A percentile compares a stretch with the other conserved stretches of the same genome.
phyloP scores from a whole-genome alignment of 768 basidiomycete genomes.

The Mycena galopus region DNA sequence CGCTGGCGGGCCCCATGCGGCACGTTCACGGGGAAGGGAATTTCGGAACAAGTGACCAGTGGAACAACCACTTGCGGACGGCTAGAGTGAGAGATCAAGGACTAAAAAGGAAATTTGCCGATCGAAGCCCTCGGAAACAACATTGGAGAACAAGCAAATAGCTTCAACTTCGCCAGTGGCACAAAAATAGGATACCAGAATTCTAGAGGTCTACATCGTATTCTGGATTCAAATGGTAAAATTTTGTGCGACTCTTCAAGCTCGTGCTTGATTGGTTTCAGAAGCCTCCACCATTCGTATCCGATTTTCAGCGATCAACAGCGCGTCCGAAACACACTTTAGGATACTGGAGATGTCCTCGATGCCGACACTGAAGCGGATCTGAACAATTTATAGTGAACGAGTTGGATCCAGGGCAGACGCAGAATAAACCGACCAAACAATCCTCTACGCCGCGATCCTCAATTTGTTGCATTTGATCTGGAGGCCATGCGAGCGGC shows the following conservation, averaged over 20 bases:
- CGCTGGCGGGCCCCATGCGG: not conserved
- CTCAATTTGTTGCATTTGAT: constrained; percentile 61
- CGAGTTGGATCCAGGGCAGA: not conserved
- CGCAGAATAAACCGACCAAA: constrained; percentile 8
- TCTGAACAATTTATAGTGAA: constrained; percentile 39
- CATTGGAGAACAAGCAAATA: too few species aligned
- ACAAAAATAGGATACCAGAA: too few species aligned
- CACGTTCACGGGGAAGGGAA: not conserved
- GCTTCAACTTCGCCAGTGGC: too few species aligned
- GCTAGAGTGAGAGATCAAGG: too few species aligned
- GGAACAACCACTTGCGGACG: not conserved
- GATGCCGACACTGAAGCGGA: constrained; percentile 63
- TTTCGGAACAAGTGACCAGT: not conserved
- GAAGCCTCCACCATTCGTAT: not conserved
- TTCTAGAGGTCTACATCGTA: too few species aligned
- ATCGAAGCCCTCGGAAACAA: too few species aligned
- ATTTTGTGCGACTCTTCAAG: not conserved
- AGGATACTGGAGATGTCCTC: constrained; percentile 55
- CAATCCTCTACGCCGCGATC: constrained; percentile 59
- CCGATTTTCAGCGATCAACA: constrained; percentile 53
- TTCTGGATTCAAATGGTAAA: too few species aligned
- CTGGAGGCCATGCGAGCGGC: constrained; percentile 61
- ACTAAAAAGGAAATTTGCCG: too few species aligned
- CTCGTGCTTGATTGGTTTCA: not conserved
- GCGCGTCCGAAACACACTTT: constrained; percentile 53